These are phyloP conservation scores for Teratosphaeria destructans DNA, from an alignment of 2,329 filamentous ascomycete species.

Conservation along the genomic window DNA sequence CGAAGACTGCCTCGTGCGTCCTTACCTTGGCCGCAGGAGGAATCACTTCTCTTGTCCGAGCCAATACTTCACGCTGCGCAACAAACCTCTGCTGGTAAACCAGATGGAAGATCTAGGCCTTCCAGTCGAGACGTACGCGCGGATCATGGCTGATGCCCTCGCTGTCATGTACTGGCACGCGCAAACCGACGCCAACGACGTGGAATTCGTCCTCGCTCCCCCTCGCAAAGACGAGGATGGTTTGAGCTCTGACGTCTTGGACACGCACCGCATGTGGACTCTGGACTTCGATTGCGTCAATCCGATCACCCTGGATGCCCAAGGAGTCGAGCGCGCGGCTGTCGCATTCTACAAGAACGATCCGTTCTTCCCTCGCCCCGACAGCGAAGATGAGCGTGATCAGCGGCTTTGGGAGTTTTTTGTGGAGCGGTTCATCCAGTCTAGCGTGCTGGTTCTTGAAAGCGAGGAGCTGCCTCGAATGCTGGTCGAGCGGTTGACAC, in stretches of 20 bases:
- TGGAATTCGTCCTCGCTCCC: constrained; percentile 45
- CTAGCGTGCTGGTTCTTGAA: constrained; percentile 3
- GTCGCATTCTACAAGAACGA: constrained; percentile 41
- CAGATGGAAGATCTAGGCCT: constrained; percentile 39
- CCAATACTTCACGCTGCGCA: constrained; percentile 36
- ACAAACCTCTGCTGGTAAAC: constrained; percentile 41
- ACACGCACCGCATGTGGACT: constrained; percentile 18
- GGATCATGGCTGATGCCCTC: constrained; percentile 40
- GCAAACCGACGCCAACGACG: constrained; percentile 41
- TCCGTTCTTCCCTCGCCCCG: constrained; percentile 40
- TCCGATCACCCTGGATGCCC: constrained; percentile 35
- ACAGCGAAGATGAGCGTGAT: constrained; percentile 1
- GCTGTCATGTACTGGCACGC: constrained; percentile 43
- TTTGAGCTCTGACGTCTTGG: constrained; percentile 2
- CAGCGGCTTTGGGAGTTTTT: constrained; percentile 7
- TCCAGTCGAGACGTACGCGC: constrained; percentile 27
- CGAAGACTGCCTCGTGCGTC: constrained; percentile 37
- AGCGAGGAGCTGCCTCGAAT: constrained; percentile 3
- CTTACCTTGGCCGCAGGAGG: constrained; percentile 36
- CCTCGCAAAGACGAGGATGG: not conserved
- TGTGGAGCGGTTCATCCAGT: constrained; percentile 2
- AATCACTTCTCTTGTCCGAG: constrained; percentile 4
- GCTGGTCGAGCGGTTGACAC: constrained; percentile 8
- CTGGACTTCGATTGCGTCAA: constrained; percentile 53
- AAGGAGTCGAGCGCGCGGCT: constrained; percentile 34